Evolutionary conservation across 1,284 basidiomycete genomes (phyloP).

Genomic region (Ceratobasidium sp.): DNA sequence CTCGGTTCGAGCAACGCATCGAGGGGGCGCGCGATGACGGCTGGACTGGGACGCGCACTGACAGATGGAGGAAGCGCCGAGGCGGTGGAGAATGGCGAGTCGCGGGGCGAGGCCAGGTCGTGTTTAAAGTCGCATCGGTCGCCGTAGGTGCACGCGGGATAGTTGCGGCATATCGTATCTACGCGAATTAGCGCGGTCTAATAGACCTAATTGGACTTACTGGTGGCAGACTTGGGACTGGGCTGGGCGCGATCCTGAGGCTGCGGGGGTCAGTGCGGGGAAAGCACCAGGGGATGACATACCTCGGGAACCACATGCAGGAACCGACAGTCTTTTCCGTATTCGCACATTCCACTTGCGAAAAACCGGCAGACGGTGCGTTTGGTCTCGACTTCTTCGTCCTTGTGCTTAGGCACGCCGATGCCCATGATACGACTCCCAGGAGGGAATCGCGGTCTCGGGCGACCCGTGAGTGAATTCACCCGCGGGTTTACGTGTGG

Average conservation of each 20-base stretch:
- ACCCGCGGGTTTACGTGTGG: slow-evolving; percentile 34
- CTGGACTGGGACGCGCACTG: slow-evolving; percentile 26
- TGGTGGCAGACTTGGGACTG: slow-evolving; percentile 1
- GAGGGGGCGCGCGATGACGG: slow-evolving; percentile 12
- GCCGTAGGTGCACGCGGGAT: slow-evolving; percentile 33
- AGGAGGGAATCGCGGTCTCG: slow-evolving; percentile 25
- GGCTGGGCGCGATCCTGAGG: slow-evolving; percentile 6
- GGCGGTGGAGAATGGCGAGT: slow-evolving; percentile 28
- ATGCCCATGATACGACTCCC: slow-evolving; percentile 36
- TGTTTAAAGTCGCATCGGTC: slow-evolving; percentile 35
- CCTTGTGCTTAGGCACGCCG: slow-evolving; percentile 27
- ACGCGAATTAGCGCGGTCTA: not conserved
- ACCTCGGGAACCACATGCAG: slow-evolving; percentile 28
- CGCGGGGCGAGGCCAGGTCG: slow-evolving; percentile 14
- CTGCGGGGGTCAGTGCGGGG: slow-evolving; percentile 6
- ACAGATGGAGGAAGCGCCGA: slow-evolving; percentile 28
- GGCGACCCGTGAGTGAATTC: slow-evolving; percentile 17
- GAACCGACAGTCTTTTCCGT: slow-evolving; percentile 36
- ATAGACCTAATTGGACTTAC: not conserved
- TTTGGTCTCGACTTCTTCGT: slow-evolving; percentile 11
- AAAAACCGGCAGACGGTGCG: slow-evolving; percentile 33
- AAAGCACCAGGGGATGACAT: slow-evolving; percentile 1
- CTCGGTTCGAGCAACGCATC: not conserved
- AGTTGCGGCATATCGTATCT: slow-evolving; percentile 36
- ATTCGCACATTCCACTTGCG: slow-evolving; percentile 31